A percentile compares a stretch with the other conserved stretches of the same genome.
Conservation (phyloP, 306 rosid genomes). For the Malus sieversii region DNA sequence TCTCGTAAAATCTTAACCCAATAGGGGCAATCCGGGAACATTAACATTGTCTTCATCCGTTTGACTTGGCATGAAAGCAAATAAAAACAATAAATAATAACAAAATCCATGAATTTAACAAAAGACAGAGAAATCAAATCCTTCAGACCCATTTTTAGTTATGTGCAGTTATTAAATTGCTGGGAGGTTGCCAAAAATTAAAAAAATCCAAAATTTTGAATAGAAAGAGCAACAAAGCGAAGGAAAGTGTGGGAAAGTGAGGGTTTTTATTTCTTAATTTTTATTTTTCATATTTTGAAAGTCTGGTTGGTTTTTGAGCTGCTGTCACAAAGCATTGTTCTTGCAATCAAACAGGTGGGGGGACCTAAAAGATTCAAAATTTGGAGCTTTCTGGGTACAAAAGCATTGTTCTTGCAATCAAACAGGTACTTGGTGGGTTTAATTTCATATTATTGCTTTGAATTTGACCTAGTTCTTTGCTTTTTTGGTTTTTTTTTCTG, state of each 20-base stretch:
- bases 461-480: background rate
- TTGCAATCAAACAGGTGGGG: background rate
- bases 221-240: slow-evolving; percentile 9
- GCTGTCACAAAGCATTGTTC: background rate
- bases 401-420: background rate
- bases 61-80: background rate
- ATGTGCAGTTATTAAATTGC: slow-evolving; percentile 5
- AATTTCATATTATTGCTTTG: background rate
- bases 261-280: background rate
- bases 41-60: background rate
- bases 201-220: background rate
- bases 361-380: background rate
- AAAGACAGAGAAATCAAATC: background rate
- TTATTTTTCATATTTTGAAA: background rate
- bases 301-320: slow-evolving; percentile 5
- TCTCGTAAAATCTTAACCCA: background rate
- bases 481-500: background rate
- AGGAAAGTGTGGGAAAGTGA: slow-evolving; percentile 5
- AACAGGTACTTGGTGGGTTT: slow-evolving; percentile 12
- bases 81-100: background rate
- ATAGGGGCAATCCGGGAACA: slow-evolving; percentile 7
- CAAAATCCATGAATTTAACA: background rate
- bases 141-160: background rate
- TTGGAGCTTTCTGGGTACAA: background rate
- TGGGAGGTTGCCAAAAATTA: background rate